Conservation (phyloP, 176 grass and related monocot species). For the Hyparrhenia diplandra region DNA sequence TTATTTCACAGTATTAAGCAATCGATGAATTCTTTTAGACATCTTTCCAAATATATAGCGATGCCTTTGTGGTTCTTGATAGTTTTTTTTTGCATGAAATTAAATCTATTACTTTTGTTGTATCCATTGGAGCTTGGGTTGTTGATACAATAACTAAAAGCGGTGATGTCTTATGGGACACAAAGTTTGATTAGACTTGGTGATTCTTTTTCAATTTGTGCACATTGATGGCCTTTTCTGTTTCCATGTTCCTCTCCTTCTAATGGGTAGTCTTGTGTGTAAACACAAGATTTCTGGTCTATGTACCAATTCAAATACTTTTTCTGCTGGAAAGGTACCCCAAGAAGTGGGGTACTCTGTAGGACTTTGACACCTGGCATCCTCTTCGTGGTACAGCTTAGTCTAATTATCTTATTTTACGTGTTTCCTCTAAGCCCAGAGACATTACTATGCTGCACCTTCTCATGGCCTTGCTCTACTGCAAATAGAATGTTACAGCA, state of each 20-base stretch:
- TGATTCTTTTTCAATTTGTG: not conserved
- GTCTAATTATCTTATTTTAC: not conserved
- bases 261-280: not conserved
- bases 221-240: not conserved
- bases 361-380: not conserved
- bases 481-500: not conserved
- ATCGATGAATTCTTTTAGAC: conserved; percentile 2
- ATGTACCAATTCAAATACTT: not conserved
- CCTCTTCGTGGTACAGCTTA: not conserved
- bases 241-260: not conserved
- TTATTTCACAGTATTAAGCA: not conserved
- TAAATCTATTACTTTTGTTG: conserved; percentile 4
- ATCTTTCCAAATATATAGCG: not conserved
- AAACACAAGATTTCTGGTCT: not conserved
- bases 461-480: not conserved
- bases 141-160: not conserved
- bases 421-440: not conserved
- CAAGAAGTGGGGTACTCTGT: not conserved
- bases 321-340: not conserved
- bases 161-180: not conserved
- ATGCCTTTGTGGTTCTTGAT: not conserved
- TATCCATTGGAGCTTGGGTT: not conserved
- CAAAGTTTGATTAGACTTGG: not conserved
- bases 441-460: not conserved
- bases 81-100: not conserved